Evolutionary conservation across 148 eudicot genomes (phyloP).

Genomic region (Pouteria glomerata): DNA sequence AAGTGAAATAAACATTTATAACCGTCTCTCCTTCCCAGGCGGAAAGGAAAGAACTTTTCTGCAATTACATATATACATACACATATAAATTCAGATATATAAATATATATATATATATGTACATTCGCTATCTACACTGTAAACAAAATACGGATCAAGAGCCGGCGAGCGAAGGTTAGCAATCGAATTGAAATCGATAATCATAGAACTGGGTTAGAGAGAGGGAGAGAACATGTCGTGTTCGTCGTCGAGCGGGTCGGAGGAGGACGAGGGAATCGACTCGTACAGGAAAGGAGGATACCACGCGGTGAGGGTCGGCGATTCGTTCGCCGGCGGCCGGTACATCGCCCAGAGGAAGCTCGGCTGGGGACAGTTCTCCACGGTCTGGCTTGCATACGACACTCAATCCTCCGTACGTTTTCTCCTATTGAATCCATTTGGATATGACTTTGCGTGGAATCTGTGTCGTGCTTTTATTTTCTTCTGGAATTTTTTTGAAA

Average conservation of each 20-base stretch:
- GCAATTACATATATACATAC: no score
- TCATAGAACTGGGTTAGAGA: not conserved
- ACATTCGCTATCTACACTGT: not conserved
- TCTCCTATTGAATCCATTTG: not conserved
- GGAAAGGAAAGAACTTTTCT: no score
- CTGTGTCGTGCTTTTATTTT: not conserved
- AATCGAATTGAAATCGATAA: not conserved
- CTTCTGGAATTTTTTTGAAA: conserved; percentile 11
- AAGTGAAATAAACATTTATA: not conserved
- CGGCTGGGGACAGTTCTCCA: conserved; percentile 92
- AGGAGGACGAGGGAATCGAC: conserved; percentile 72
- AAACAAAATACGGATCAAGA: no score
- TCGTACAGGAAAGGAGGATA: conserved; percentile 83
- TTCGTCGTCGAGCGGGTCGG: conserved; percentile 83
- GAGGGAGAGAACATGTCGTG: conserved; percentile 38
- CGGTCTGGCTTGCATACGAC: conserved; percentile 90
- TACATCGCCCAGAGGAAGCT: conserved; percentile 82
- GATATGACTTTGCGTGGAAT: not conserved
- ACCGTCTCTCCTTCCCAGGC: not conserved
- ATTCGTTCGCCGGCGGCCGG: conserved; percentile 67
- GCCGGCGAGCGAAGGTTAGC: no score
- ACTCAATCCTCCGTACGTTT: conserved; percentile 53
- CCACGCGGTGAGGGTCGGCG: conserved; percentile 77
- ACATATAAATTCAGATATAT: no score
- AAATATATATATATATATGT: not conserved